Evolutionary conservation across 352 stramenopile species (phyloP), one percentile per base, ranked within the genome.

Genomic region (Phytophthora ramorum): DNA sequence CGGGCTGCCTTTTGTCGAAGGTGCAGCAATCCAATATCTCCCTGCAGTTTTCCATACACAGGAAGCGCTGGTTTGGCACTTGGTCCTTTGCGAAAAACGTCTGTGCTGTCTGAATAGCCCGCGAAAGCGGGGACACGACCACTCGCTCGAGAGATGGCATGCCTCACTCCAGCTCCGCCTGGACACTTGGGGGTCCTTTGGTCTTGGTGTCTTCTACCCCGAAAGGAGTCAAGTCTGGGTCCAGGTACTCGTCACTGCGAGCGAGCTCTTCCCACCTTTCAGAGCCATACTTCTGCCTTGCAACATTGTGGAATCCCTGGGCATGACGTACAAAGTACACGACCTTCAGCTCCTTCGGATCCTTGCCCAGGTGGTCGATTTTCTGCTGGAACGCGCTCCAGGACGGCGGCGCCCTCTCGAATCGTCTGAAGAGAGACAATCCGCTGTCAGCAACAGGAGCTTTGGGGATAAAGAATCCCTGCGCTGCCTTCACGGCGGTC

Each of bases 311-410:
- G n/a, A 17, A 4, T 10, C 40, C 40, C 17, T 46, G 40, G 6
- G 40, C 40, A 3, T 46, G 40, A 8, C 40, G 40, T 17, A 46
- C 40, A 28, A 46, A 46, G 8, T 45, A 46, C 40, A 46, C 40
- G 1, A 46, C 40, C 28, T 46, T 46, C 16, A 41, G 28, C 12
- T 34, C 28, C 28, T 41, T 16, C 13, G 37, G 16, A 17, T 3
- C n/a, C 17, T 46, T 46, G 40, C 17, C 28, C 7, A 12, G 0
- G 28, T 34, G 28, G 40, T 46, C n/a, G 9, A 46, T 46, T 46
- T 46, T 19, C n/a, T 14, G 40, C 17, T 26, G 40, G 17, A 46
- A 46, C 10, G 20, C 40, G 8, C 7, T 19, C 40, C 40, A 46
- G 3, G 17, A 16, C 17, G 40, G 16, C 10, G 40, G 40, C 17